These are phyloP conservation scores for Sabuloglossum arenarium DNA, from an alignment of 495 filamentous ascomycete species.

Conservation along the genomic window DNA sequence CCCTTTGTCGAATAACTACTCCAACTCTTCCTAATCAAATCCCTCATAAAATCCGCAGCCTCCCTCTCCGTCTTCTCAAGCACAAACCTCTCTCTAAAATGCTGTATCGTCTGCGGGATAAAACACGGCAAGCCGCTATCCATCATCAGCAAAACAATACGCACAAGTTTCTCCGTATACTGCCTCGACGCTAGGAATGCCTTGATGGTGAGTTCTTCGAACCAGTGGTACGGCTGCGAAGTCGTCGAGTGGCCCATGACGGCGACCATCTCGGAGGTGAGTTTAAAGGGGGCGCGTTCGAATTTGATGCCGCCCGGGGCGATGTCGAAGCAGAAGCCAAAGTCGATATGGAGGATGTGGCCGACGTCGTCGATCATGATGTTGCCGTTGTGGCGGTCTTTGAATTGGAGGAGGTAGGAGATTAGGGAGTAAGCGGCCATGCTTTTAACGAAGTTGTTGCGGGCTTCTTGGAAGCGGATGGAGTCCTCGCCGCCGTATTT, in stretches of 20 bases:
- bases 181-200: conserved; percentile 82
- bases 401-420: conserved; percentile 92
- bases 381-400: conserved; percentile 97
- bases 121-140: conserved; percentile 94
- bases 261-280: conserved; percentile 90
- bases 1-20: conserved; percentile 71
- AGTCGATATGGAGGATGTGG: conserved; percentile 97
- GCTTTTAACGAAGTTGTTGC: conserved; percentile 95
- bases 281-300: conserved; percentile 94
- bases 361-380: conserved; percentile 97
- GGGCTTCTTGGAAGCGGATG: conserved; percentile 80
- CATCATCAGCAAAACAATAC: conserved; percentile 87
- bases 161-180: conserved; percentile 63
- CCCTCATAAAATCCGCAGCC: conserved; percentile 83
- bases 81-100: conserved; percentile 86
- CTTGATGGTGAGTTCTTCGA: conserved; percentile 91
- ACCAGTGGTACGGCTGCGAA: conserved; percentile 82
- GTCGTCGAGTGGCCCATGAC: conserved; percentile 70
- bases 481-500: conserved; percentile 95
- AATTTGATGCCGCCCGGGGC: conserved; percentile 91
- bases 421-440: conserved; percentile 99
- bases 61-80: conserved; percentile 85
- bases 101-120: conserved; percentile 83
- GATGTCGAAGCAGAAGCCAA: conserved; percentile 99
- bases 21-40: conserved; percentile 71